Percentiles rank a stretch among this genome's conserved stretches.
phyloP scores from a whole-genome alignment of 2,329 filamentous ascomycete genomes.

The Penicillium sp. region DNA sequence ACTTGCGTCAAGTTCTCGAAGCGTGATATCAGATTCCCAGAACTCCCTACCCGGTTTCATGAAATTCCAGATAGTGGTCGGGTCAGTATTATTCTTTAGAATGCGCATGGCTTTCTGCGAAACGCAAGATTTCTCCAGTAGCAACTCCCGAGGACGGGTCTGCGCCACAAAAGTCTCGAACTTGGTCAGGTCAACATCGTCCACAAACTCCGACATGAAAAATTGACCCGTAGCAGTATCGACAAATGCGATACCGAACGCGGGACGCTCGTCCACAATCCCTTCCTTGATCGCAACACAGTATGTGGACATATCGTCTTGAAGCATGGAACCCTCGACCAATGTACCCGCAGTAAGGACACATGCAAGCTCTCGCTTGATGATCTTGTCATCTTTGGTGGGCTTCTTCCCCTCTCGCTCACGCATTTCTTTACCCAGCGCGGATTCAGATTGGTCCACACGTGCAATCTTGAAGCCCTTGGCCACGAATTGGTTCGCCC shows the following conservation, averaged over 20 bases:
- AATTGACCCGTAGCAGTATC: constrained; percentile 96
- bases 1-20: constrained; percentile 74
- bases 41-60: constrained; percentile 86
- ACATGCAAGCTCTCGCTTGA: constrained; percentile 82
- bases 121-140: constrained; percentile 82
- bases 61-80: constrained; percentile 93
- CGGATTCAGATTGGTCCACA: constrained; percentile 95
- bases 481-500: constrained; percentile 97
- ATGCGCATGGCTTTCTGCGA: constrained; percentile 90
- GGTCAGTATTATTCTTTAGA: constrained; percentile 89
- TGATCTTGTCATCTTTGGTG: constrained; percentile 84
- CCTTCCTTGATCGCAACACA: constrained; percentile 91
- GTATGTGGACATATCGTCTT: constrained; percentile 95
- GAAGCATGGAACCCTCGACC: constrained; percentile 93
- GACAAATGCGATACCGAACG: constrained; percentile 89
- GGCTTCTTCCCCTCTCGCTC: constrained; percentile 65
- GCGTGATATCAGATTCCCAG: constrained; percentile 78
- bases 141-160: constrained; percentile 79
- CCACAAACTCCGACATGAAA: constrained; percentile 84
- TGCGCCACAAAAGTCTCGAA: constrained; percentile 97
- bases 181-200: constrained; percentile 90
- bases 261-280: constrained; percentile 66
- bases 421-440: constrained; percentile 97
- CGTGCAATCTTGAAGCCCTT: constrained; percentile 97
- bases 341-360: constrained; percentile 90